These are phyloP conservation scores for Mangifera indica DNA, from an alignment of 345 rosid species.

Conservation along the genomic window DNA sequence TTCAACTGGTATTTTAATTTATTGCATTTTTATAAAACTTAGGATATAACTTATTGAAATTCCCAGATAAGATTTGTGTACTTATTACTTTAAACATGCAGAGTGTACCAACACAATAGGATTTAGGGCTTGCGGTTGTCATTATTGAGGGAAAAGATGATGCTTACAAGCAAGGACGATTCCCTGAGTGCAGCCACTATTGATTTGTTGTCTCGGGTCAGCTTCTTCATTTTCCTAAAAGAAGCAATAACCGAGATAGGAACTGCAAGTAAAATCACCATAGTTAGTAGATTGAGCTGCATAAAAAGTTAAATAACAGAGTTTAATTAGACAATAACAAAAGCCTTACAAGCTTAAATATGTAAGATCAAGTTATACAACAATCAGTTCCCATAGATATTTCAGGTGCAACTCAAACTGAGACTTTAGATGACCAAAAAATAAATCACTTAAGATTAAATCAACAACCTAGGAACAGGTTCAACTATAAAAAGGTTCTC, in stretches of 20 bases:
- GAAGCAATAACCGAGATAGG: constrained; percentile 65
- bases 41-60: background rate
- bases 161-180: constrained; percentile 71
- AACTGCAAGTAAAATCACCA: constrained; percentile 50
- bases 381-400: background rate
- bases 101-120: background rate
- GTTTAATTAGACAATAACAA: background rate
- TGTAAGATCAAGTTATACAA: background rate
- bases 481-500: background rate
- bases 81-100: background rate
- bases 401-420: background rate
- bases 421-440: background rate
- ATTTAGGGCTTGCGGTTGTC: too few species aligned
- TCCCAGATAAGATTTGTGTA: background rate
- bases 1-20: background rate
- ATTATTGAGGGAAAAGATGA: constrained; percentile 1
- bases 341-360: too few species aligned
- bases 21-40: background rate
- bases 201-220: constrained; percentile 49
- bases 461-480: background rate
- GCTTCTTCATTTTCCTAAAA: constrained; percentile 79
- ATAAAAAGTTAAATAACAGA: constrained; percentile 2
- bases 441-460: background rate
- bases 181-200: constrained; percentile 68
- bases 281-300: background rate